phyloP scores from a whole-genome alignment of 2,329 filamentous ascomycete genomes.

The Trichoderma atroviride region DNA sequence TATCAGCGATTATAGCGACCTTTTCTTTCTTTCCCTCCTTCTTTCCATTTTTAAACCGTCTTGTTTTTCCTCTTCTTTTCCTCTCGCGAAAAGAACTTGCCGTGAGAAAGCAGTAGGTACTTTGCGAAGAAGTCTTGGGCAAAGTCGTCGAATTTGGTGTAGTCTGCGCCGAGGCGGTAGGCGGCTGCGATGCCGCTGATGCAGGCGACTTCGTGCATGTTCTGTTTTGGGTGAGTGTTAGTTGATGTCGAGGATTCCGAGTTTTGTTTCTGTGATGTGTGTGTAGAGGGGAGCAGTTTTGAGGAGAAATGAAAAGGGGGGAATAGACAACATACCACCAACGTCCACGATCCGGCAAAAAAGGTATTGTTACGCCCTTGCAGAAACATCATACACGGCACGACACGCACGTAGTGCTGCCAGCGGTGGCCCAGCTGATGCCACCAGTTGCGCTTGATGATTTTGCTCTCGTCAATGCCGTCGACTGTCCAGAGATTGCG shows the following conservation, averaged over 20 bases:
- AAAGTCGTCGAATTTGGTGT: conserved; percentile 61
- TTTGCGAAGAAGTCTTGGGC: conserved; percentile 52
- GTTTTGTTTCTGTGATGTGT: background rate
- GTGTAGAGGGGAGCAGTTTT: background rate
- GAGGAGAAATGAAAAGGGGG: background rate
- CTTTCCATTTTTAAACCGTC: background rate
- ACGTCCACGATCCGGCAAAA: conserved; percentile 69
- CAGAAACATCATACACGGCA: conserved; percentile 73
- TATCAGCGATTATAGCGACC: background rate
- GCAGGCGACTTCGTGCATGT: conserved; percentile 70
- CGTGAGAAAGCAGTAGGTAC: conserved; percentile 50
- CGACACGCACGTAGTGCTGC: conserved; percentile 65
- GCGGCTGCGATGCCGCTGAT: conserved; percentile 72
- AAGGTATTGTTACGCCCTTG: conserved; percentile 65
- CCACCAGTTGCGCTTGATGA: conserved; percentile 68
- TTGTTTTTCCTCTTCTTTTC: conserved; percentile 35
- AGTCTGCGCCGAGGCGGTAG: conserved; percentile 67
- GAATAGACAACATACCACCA: conserved; percentile 56
- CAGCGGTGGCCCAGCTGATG: conserved; percentile 67
- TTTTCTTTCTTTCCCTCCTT: background rate
- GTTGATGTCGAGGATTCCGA: background rate
- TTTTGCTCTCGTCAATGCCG: conserved; percentile 60
- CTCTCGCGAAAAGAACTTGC: conserved; percentile 43
- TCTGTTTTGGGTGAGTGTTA: conserved; percentile 41
- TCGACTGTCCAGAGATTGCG: conserved; percentile 60